Base-by-base conservation (phyloP, 768 basidiomycete species). In the Suillus sp. region DNA sequence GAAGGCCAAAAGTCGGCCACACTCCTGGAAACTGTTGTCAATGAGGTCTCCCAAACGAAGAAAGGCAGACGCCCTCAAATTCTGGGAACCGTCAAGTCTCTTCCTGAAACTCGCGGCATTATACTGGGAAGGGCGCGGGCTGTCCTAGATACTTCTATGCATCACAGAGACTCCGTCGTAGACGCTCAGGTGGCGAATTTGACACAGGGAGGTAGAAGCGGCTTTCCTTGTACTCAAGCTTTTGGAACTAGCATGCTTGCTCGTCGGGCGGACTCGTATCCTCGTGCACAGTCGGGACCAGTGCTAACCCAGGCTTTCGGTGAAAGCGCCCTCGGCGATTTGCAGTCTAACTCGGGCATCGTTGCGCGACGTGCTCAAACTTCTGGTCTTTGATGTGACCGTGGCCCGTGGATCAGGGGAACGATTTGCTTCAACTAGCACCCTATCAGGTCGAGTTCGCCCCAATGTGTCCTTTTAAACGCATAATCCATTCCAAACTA, bases 1-100 rank as follows among this genome's bases (percentile, higher is more conserved):
- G 66, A 61, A n/a, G 61, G 64, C 18, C 67, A 74, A 22, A 75
- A 76, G 9, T 80, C 66, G 20, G 61, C 74, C 22, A 81, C 90
- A 1, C 78, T 86, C 38, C 76, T 90, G 59, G 84, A 87, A 65
- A 81, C 83, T 4, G 72, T 86, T n/a, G 71, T 87, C 11, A 74
- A 79, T 35, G 77, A 78, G n/a, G 78, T 73, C 4, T 74, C 73
- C n/a, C 76, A 82, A 1, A 83, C 78, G 69, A 86, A 81, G 70
- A 82, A 78, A 66, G 68, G 67, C 6, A 81, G 74, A 66, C 81
- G 77, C 42, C 68, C 67, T 25, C 73, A 78, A 51, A 69, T 75
- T 20, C 64, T 73, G 54, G 76, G 80, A 48, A 83, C 81, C 9
- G 78, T 91, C 60, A 77, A 78, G 67, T 78, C 71, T 42, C 71